These are phyloP conservation scores for Tetraselmis chui DNA, from an alignment of 139 green algal genomes.

Conservation along the genomic window DNA sequence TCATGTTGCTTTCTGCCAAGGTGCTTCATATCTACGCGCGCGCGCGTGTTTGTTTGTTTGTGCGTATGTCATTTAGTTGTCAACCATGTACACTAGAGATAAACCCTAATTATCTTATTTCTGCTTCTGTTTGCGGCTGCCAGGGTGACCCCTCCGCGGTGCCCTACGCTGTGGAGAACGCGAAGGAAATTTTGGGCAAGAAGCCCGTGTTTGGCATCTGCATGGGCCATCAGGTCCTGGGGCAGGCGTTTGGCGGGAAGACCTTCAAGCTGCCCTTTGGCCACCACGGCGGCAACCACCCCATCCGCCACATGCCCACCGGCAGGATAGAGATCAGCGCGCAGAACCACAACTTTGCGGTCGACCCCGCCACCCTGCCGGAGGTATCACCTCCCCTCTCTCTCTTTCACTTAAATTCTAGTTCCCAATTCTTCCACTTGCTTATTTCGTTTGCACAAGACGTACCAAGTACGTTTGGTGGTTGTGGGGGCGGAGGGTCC, in stretches of 20 bases:
- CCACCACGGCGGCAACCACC: constrained; percentile 99
- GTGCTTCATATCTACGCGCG: too few relatives aligned
- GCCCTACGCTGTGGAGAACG: constrained; percentile 94
- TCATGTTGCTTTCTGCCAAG: too few relatives aligned
- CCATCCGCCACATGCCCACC: constrained; percentile 72
- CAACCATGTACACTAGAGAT: too few relatives aligned
- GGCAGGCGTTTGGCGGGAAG: constrained; percentile 88
- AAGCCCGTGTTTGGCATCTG: constrained; percentile 98
- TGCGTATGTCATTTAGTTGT: too few relatives aligned
- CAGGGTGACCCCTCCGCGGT: constrained; percentile 94
- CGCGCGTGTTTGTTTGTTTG: too few relatives aligned
- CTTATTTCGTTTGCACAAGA: too few relatives aligned
- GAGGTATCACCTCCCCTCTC: not conserved
- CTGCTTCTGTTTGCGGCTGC: too few relatives aligned
- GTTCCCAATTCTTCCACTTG: too few relatives aligned
- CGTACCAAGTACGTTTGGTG: too few relatives aligned
- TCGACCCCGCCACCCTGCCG: constrained; percentile 85
- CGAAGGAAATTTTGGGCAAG: constrained; percentile 85
- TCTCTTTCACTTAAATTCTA: too few relatives aligned
- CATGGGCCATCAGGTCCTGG: constrained; percentile 99
- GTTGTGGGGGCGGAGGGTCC: too few relatives aligned
- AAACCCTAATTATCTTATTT: too few relatives aligned
- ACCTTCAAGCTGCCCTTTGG: constrained; percentile 99
- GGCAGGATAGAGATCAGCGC: constrained; percentile 78
- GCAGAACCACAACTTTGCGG: constrained; percentile 99